phyloP scores from a whole-genome alignment of 805 yeast genomes.

The Priceomyces melissophilus region DNA sequence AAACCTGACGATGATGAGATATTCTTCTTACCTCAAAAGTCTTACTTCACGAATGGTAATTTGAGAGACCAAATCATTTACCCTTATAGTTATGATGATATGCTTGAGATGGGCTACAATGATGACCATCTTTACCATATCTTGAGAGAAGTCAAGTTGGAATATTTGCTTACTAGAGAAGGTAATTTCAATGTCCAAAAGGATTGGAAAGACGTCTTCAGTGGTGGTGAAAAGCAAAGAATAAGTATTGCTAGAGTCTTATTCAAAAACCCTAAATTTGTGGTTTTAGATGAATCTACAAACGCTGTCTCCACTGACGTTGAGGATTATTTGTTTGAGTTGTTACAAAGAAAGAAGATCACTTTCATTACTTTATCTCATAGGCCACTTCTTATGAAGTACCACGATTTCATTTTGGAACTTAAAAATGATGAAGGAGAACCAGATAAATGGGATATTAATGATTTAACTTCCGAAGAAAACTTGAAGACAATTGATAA shows the following conservation, averaged over 20 bases:
- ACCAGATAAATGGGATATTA: conserved; percentile 52
- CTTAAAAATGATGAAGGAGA: conserved; percentile 48
- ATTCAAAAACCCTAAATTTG: conserved; percentile 76
- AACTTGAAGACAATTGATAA: conserved; percentile 67
- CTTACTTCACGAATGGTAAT: conserved; percentile 80
- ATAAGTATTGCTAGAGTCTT: conserved; percentile 82
- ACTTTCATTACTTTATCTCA: conserved; percentile 81
- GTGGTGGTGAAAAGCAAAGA: conserved; percentile 96
- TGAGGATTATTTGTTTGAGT: conserved; percentile 81
- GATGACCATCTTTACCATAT: conserved; percentile 69
- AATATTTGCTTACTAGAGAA: conserved; percentile 70
- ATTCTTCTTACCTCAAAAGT: conserved; percentile 78
- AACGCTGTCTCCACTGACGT: conserved; percentile 88
- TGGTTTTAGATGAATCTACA: conserved; percentile 89
- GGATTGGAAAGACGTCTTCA: conserved; percentile 86
- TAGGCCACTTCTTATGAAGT: conserved; percentile 77
- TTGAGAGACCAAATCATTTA: conserved; percentile 89
- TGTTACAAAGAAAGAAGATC: conserved; percentile 64
- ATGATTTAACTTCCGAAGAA: conserved; percentile 62
- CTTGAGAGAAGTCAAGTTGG: conserved; percentile 73
- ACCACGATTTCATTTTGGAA: conserved; percentile 74
- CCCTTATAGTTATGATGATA: conserved; percentile 75
- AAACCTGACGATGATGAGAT: conserved; percentile 70
- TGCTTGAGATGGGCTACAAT: conserved; percentile 65
- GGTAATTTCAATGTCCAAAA: conserved; percentile 51